phyloP scores from a whole-genome alignment of 2,329 filamentous ascomycete species.

The Exserohilum rostratum region DNA sequence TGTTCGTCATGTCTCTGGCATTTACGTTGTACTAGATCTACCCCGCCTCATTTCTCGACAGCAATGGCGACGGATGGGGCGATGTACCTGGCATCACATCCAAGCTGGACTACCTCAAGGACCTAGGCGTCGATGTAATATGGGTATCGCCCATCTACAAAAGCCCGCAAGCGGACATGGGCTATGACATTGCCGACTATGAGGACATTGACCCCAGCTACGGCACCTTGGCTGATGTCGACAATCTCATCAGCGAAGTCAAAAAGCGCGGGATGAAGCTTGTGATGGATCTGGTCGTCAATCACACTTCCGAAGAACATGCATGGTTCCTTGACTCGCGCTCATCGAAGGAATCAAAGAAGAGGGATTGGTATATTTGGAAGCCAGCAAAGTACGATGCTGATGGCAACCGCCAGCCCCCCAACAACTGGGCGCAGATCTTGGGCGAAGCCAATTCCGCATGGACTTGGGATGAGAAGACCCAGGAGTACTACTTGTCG shows the following conservation, averaged over 20 bases:
- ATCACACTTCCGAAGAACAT: slow-evolving; percentile 54
- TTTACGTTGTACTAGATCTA: slow-evolving; percentile 53
- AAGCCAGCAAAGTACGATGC: slow-evolving; percentile 51
- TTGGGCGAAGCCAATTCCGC: slow-evolving; percentile 61
- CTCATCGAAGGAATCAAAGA: slow-evolving; percentile 53
- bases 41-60: slow-evolving; percentile 65
- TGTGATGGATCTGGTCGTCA: slow-evolving; percentile 51
- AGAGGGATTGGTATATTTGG: slow-evolving; percentile 65
- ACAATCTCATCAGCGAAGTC: slow-evolving; percentile 45
- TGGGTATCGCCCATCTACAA: slow-evolving; percentile 53
- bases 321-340: slow-evolving; percentile 64
- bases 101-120: slow-evolving; percentile 61
- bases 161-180: slow-evolving; percentile 54
- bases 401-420: slow-evolving; percentile 69
- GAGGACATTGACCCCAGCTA: slow-evolving; percentile 48
- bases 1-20: background rate
- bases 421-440: slow-evolving; percentile 74
- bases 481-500: slow-evolving; percentile 76
- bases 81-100: slow-evolving; percentile 64
- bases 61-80: slow-evolving; percentile 61
- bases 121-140: slow-evolving; percentile 51
- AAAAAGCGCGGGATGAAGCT: slow-evolving; percentile 48
- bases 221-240: slow-evolving; percentile 48
- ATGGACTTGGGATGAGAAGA: slow-evolving; percentile 74
- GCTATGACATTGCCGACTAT: slow-evolving; percentile 51